Evolutionary conservation across 1,284 basidiomycete species (phyloP).

Genomic region (Ustilago lituana): DNA sequence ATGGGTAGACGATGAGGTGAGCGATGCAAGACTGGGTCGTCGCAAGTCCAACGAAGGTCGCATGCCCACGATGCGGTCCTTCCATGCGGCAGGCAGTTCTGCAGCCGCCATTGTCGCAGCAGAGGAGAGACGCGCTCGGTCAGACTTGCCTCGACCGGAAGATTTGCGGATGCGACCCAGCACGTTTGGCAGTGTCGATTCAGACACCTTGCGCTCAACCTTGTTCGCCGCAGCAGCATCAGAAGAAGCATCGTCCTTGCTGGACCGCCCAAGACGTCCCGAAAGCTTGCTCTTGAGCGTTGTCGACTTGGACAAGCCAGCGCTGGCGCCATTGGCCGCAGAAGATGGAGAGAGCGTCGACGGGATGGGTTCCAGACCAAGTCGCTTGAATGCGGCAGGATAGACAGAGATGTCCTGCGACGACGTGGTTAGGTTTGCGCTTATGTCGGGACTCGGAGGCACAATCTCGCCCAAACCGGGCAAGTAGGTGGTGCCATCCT

Average conservation of each 20-base stretch:
- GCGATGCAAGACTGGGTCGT: slow-evolving; percentile 18
- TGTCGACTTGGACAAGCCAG: background rate
- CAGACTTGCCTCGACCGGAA: slow-evolving; percentile 2
- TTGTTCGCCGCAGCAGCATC: background rate
- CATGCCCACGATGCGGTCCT: slow-evolving; percentile 19
- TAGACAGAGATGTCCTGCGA: slow-evolving; percentile 8
- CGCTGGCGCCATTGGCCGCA: background rate
- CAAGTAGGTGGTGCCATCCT: slow-evolving; percentile 17
- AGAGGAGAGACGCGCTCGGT: background rate
- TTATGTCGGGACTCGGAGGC: slow-evolving; percentile 25
- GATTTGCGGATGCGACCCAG: slow-evolving; percentile 18
- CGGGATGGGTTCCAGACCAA: slow-evolving; percentile 7
- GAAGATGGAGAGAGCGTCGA: background rate
- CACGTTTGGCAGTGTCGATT: slow-evolving; percentile 12
- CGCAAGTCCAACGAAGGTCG: slow-evolving; percentile 20
- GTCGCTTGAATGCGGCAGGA: slow-evolving; percentile 12
- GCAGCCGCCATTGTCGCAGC: slow-evolving; percentile 6
- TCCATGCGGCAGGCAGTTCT: slow-evolving; percentile 40
- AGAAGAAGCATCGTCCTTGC: background rate
- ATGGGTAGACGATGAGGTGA: slow-evolving; percentile 4
- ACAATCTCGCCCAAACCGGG: slow-evolving; percentile 44
- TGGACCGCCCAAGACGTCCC: slow-evolving; percentile 10
- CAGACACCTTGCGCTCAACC: slow-evolving; percentile 8
- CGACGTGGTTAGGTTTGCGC: background rate
- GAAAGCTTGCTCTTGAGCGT: slow-evolving; percentile 33